Base-by-base conservation (phyloP, 495 filamentous ascomycete genomes). In the Penicillium crystallinum region DNA sequence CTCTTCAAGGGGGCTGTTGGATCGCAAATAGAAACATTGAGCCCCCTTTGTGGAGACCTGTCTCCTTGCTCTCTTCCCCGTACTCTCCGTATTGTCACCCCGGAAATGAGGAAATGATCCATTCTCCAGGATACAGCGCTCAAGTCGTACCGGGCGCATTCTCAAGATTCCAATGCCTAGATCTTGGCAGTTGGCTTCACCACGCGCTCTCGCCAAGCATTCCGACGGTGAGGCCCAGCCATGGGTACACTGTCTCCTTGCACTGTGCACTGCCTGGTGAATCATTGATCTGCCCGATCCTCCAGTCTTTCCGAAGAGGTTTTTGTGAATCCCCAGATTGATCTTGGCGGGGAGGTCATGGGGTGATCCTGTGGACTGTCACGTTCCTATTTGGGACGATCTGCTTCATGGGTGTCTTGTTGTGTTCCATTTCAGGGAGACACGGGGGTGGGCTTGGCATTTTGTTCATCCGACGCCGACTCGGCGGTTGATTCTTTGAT, bases 61-160 rank as follows among this genome's bases (percentile, higher is more conserved):
- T 6, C 9, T 18, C 34, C 39, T 41, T 25, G 31, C 37, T 27
- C 50, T 57, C 34, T 52, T n/a, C 23, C 23, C 23, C 23, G 23
- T 27, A 27, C 23, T 25, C 40, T n/a, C 40, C 48, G 38, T 42
- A 52, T 49, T 56, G 25, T 53, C 21, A 34, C 22, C 47, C 41
- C 37, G 19, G 31, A 37, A 7, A 7, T 27, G 7, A 3, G 7
- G 23, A 27, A n/a, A n/a, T n/a, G n/a, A n/a, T n/a, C n/a, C 10
- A 12, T 35, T 46, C 29, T 47, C 34, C 30, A 46, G 34, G 8
- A 29, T 38, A 36, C 35, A 8, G 10, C 47, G 14, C 14, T 41
- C n/a, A 23, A 43, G 53, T 57, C 34, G 38, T 54, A 60, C 54
- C 48, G 48, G 59, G 36, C 59, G 54, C 52, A 58, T 65, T 65